These are phyloP conservation scores for Aspergillus niger DNA, from an alignment of 2,329 filamentous ascomycete species.

Conservation along the genomic window DNA sequence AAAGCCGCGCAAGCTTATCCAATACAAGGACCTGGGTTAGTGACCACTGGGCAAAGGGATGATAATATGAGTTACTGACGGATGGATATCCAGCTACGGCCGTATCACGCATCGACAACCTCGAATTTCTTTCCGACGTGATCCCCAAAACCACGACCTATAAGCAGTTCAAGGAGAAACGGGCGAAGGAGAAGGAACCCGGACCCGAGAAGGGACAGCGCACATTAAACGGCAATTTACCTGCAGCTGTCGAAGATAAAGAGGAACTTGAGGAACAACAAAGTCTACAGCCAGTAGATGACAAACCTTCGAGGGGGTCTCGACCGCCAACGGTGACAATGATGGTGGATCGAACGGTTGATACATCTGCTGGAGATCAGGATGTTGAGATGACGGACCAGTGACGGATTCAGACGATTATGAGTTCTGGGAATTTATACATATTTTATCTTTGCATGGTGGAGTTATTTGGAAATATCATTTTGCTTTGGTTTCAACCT, in stretches of 20 bases:
- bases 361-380: slow-evolving; percentile 40
- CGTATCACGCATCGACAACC: slow-evolving; percentile 83
- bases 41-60: background rate
- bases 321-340: slow-evolving; percentile 51
- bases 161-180: slow-evolving; percentile 72
- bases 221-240: slow-evolving; percentile 35
- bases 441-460: background rate
- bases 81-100: slow-evolving; percentile 65
- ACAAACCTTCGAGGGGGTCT: slow-evolving; percentile 29
- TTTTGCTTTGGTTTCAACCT: background rate
- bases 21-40: slow-evolving; percentile 89
- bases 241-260: slow-evolving; percentile 23
- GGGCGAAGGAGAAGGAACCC: slow-evolving; percentile 40
- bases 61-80: slow-evolving; percentile 11
- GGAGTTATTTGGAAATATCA: slow-evolving; percentile 12
- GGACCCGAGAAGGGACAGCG: slow-evolving; percentile 43
- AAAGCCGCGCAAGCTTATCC: slow-evolving; percentile 89
- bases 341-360: slow-evolving; percentile 56
- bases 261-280: slow-evolving; percentile 25
- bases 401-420: slow-evolving; percentile 4
- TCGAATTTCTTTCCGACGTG: slow-evolving; percentile 91
- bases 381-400: slow-evolving; percentile 61
- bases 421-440: background rate
- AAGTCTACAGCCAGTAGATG: slow-evolving; percentile 16
- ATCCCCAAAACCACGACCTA: slow-evolving; percentile 83